Conservation (phyloP, 2,329 filamentous ascomycete genomes). For the Aspergillus sp. region DNA sequence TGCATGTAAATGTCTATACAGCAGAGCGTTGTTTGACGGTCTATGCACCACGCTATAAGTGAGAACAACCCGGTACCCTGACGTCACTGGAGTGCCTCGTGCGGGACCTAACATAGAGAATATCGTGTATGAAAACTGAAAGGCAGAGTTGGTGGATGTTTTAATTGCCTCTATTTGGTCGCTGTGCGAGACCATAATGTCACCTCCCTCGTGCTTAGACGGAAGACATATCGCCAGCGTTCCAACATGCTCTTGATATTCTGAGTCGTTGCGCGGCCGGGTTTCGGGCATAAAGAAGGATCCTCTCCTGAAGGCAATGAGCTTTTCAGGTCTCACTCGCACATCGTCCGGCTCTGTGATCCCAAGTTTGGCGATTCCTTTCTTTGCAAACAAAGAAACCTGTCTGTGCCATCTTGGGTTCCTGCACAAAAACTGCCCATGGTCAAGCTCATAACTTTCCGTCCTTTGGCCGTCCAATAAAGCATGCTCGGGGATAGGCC, state of each 20-base stretch:
- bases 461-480: too few species aligned
- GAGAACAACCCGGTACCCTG: conserved; percentile 11
- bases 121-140: conserved; percentile 4
- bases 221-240: conserved; percentile 12
- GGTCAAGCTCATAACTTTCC: too few species aligned
- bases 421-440: too few species aligned
- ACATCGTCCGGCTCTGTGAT: too few species aligned
- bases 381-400: too few species aligned
- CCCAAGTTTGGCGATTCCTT: too few species aligned
- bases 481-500: too few species aligned
- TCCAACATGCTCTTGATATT: conserved; percentile 8
- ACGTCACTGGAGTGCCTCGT: conserved; percentile 8
- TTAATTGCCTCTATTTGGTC: not conserved
- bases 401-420: too few species aligned
- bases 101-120: conserved; percentile 13
- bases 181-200: conserved; percentile 5
- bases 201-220: conserved; percentile 13
- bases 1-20: not conserved
- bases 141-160: conserved; percentile 4
- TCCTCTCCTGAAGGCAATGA: too few species aligned
- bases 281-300: too few species aligned
- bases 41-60: conserved; percentile 14
- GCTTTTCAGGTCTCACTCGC: too few species aligned
- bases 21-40: not conserved
- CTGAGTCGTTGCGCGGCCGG: too few species aligned